phyloP scores from a whole-genome alignment of 495 filamentous ascomycete species.

The Astrothelium macrocarpum region DNA sequence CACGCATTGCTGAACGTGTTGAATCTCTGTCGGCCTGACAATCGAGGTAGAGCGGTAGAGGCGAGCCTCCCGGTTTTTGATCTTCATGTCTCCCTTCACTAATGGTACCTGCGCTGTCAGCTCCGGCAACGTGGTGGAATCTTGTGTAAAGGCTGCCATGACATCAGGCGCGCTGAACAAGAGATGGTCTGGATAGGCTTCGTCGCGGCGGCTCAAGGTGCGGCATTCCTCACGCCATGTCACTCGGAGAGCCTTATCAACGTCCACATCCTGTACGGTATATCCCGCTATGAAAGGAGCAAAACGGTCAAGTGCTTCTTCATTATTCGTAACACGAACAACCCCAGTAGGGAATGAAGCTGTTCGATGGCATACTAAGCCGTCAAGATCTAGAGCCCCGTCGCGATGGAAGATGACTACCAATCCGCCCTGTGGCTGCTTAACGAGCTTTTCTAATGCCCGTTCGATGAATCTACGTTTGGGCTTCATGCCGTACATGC shows the following conservation, averaged over 20 bases:
- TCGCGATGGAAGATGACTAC: slow-evolving; percentile 50
- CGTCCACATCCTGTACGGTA: slow-evolving; percentile 30
- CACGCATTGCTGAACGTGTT: slow-evolving; percentile 48
- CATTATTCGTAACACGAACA: slow-evolving; percentile 39
- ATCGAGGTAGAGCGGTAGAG: slow-evolving; percentile 38
- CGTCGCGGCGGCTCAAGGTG: slow-evolving; percentile 37
- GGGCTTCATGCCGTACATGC: slow-evolving; percentile 53
- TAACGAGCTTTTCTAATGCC: slow-evolving; percentile 43
- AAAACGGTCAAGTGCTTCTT: slow-evolving; percentile 45
- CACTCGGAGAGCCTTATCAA: slow-evolving; percentile 31
- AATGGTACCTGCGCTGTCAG: slow-evolving; percentile 41
- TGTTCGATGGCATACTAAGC: slow-evolving; percentile 44
- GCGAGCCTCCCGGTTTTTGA: slow-evolving; percentile 48
- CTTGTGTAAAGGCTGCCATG: slow-evolving; percentile 45
- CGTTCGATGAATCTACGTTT: slow-evolving; percentile 40
- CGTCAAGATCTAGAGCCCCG: slow-evolving; percentile 35
- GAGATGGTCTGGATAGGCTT: slow-evolving; percentile 36
- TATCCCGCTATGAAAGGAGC: slow-evolving; percentile 46
- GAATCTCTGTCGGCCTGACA: slow-evolving; percentile 40
- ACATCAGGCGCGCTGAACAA: slow-evolving; percentile 43
- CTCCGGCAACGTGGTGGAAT: slow-evolving; percentile 41
- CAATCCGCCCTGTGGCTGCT: slow-evolving; percentile 38
- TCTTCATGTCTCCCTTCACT: slow-evolving; percentile 24
- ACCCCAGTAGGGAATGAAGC: slow-evolving; percentile 43
- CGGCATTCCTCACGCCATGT: slow-evolving; percentile 48